phyloP scores from a whole-genome alignment of 164 flowering plant genomes.

The Vitis labrusca region DNA sequence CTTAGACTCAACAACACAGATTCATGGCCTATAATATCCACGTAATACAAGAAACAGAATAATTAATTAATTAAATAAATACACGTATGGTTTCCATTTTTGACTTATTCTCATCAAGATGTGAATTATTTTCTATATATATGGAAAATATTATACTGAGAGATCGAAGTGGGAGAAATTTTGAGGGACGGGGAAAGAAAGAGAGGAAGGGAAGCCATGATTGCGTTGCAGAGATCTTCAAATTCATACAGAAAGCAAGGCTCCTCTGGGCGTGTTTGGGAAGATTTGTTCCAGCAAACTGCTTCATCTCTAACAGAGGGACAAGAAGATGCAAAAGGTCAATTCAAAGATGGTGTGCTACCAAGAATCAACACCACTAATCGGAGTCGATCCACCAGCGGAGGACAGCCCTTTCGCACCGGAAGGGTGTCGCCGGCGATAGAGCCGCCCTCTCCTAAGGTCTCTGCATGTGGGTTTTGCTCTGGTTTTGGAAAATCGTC shows the following conservation, averaged over 20 bases:
- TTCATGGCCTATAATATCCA: too few relatives aligned
- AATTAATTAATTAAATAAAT: too few relatives aligned
- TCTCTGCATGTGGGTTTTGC: slow-evolving; percentile 60
- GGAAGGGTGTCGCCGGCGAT: slow-evolving; percentile 53
- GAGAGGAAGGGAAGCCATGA: slow-evolving; percentile 30
- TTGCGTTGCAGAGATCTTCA: slow-evolving; percentile 57
- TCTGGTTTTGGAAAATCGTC: slow-evolving; percentile 30
- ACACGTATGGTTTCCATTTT: too few relatives aligned
- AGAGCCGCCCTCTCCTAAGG: slow-evolving; percentile 69
- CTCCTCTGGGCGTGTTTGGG: slow-evolving; percentile 68
- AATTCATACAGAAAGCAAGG: slow-evolving; percentile 61
- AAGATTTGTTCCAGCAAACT: slow-evolving; percentile 29
- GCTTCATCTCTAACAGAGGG: not conserved
- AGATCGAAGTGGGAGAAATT: not conserved
- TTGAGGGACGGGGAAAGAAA: slow-evolving; percentile 3
- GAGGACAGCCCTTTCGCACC: slow-evolving; percentile 38
- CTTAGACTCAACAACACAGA: too few relatives aligned
- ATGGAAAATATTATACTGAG: slow-evolving; percentile 1
- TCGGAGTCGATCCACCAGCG: slow-evolving; percentile 49
- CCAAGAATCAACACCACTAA: slow-evolving; percentile 19
- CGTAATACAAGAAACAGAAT: too few relatives aligned
- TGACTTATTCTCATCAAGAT: too few relatives aligned
- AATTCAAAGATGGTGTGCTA: slow-evolving; percentile 7
- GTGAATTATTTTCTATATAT: not conserved
- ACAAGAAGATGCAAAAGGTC: slow-evolving; percentile 5